These are phyloP conservation scores for Penicillium fuscoglaucum DNA, from an alignment of 2,329 filamentous ascomycete species.

Conservation along the genomic window DNA sequence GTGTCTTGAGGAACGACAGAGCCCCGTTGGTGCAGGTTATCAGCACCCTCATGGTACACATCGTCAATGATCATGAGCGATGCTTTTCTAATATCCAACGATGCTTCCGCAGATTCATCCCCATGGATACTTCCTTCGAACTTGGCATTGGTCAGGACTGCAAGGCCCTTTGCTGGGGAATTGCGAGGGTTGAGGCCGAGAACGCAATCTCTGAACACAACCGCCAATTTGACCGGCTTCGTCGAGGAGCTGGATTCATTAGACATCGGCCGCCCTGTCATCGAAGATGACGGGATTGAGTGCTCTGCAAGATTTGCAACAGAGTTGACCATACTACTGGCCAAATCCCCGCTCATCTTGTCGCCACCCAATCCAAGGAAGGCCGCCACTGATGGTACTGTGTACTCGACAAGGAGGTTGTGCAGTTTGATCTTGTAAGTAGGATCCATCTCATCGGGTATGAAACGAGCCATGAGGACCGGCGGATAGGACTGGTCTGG, in stretches of 20 bases:
- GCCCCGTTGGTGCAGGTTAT: conserved; percentile 33
- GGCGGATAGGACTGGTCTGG: conserved; percentile 41
- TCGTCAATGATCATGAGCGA: conserved; percentile 84
- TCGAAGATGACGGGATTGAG: conserved; percentile 11
- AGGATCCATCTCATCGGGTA: conserved; percentile 92
- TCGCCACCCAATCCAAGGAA: conserved; percentile 69
- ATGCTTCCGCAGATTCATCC: conserved; percentile 63
- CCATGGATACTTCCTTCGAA: conserved; percentile 68
- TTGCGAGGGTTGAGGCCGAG: conserved; percentile 81
- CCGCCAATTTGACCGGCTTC: conserved; percentile 54
- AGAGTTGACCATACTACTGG: conserved; percentile 73
- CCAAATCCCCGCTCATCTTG: conserved; percentile 69
- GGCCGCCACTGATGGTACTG: conserved; percentile 78
- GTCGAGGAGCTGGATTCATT: conserved; percentile 27
- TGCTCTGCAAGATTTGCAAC: conserved; percentile 71
- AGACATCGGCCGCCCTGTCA: conserved; percentile 18
- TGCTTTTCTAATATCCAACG: conserved; percentile 72
- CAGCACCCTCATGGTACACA: conserved; percentile 47
- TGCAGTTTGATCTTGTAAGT: conserved; percentile 84
- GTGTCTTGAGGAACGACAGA: conserved; percentile 36
- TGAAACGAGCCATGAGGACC: conserved; percentile 83
- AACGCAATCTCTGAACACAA: conserved; percentile 78
- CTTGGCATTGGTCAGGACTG: conserved; percentile 77
- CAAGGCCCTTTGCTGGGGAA: conserved; percentile 70
- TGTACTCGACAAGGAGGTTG: conserved; percentile 84